Percentiles rank a stretch among this genome's conserved stretches.
phyloP scores from a whole-genome alignment of 345 rosid species.

The Stellera chamaejasme region DNA sequence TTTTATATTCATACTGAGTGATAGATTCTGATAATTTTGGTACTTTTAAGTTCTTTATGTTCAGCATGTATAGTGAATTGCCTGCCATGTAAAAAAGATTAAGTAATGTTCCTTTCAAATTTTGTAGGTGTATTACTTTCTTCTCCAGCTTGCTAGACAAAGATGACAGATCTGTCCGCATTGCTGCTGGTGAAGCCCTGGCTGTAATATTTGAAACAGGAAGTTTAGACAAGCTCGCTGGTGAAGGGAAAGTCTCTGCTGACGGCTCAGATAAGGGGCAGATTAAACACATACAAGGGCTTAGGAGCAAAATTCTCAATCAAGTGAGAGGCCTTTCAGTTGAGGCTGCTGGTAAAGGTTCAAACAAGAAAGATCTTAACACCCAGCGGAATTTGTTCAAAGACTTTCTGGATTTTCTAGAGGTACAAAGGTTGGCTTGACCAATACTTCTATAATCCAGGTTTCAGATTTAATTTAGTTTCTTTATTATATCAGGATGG shows the following conservation, averaged over 20 bases:
- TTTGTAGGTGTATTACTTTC: slow-evolving; percentile 56
- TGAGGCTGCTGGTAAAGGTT: slow-evolving; percentile 90
- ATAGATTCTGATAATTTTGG: too few species aligned
- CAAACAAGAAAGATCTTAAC: slow-evolving; percentile 74
- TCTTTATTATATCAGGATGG: slow-evolving; percentile 41
- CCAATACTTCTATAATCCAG: not conserved
- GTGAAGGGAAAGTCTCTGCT: slow-evolving; percentile 12
- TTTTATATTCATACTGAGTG: not conserved
- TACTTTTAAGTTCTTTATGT: not conserved
- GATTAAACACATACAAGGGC: slow-evolving; percentile 49
- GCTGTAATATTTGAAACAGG: slow-evolving; percentile 66
- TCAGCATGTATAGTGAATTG: too few species aligned
- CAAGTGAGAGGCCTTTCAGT: slow-evolving; percentile 64
- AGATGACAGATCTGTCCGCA: slow-evolving; percentile 75
- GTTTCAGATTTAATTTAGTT: not conserved
- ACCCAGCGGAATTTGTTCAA: slow-evolving; percentile 69
- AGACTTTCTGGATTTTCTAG: slow-evolving; percentile 65
- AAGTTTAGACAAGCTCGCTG: slow-evolving; percentile 50
- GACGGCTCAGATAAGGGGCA: slow-evolving; percentile 19
- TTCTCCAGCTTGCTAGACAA: slow-evolving; percentile 61
- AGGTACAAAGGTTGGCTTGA: slow-evolving; percentile 56
- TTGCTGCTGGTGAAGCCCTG: slow-evolving; percentile 84
- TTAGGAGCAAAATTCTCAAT: slow-evolving; percentile 44
- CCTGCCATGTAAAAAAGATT: not conserved
- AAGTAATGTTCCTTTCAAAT: slow-evolving; percentile 1